Conservation (phyloP, 2,329 filamentous ascomycete species). For the Penicillium olsonii region DNA sequence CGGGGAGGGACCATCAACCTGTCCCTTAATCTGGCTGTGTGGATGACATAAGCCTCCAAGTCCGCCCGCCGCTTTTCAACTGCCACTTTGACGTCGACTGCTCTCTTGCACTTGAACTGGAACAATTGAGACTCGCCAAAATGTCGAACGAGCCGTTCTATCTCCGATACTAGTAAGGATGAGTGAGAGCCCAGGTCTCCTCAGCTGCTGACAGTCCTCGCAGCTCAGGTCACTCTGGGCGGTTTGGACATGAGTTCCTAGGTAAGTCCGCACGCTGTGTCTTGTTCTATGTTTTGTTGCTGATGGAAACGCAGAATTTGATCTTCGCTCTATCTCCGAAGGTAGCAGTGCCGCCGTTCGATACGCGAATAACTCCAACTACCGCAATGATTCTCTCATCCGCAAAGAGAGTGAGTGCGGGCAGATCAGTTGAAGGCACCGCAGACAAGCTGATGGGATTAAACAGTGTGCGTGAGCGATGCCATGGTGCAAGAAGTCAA, state of each 20-base stretch:
- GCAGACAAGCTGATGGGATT: constrained; percentile 1
- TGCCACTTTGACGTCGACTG: constrained; percentile 13
- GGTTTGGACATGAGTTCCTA: constrained; percentile 97
- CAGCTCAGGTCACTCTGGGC: constrained; percentile 95
- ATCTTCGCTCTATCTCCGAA: constrained; percentile 89
- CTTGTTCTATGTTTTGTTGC: constrained; percentile 19
- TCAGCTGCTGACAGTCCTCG: constrained; percentile 43
- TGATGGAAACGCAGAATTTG: constrained; percentile 70
- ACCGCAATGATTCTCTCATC: constrained; percentile 96
- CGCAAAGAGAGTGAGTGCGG: constrained; percentile 89
- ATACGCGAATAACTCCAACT: constrained; percentile 99
- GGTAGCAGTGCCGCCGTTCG: constrained; percentile 89
- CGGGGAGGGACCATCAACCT: constrained; percentile 40
- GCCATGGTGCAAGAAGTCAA: constrained; percentile 91
- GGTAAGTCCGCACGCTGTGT: constrained; percentile 56
- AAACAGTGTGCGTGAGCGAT: constrained; percentile 89
- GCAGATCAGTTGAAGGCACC: not conserved
- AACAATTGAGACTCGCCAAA: constrained; percentile 17
- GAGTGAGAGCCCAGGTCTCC: constrained; percentile 34
- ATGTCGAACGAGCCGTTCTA: constrained; percentile 87
- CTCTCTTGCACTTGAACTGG: not conserved
- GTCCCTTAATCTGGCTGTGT: constrained; percentile 47
- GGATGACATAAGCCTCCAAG: constrained; percentile 44
- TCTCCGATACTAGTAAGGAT: constrained; percentile 88
- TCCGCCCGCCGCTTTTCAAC: constrained; percentile 22